Evolutionary conservation across 2,329 filamentous ascomycete genomes (phyloP), one percentile per base, ranked within the genome.

Genomic region (Purpureocillium lavendulum): DNA sequence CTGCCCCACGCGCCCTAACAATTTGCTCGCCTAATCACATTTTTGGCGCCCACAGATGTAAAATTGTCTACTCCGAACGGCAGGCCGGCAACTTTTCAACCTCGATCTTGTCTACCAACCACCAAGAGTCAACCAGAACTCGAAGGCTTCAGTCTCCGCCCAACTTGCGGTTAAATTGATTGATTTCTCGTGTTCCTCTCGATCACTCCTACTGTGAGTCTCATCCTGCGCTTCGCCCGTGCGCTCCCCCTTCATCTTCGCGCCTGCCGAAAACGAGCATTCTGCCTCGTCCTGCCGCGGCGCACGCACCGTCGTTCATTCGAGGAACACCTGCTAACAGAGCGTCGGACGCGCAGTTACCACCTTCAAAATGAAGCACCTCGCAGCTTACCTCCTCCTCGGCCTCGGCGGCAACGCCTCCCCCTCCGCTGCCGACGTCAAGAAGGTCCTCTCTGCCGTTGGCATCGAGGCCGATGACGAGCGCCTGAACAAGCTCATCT

Each of bases 61-160:
- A 58, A 59, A 57, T 53, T 52, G 43, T 30, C 32, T 43, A 43
- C 43, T 38, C 46, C 46, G n/a, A n/a, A n/a, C n/a, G n/a, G 21
- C 21, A 26, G 49, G 40, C 43, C 37, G 45, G 45, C 34, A 50
- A 55, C 53, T 54, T 59, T 56, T 51, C 45, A 49, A 50, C 51
- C 50, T 54, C 47, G 48, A 26, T 50, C 52, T 49, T 35, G 26
- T 36, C 29, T 21, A 39, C 31, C 21, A 12, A 41, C 31, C 52
- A 53, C 56, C 54, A 58, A 52, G 57, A 61, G 44, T 45, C 56
- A 59, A 60, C 77, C 49, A 47, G 85, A 83, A 94, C 87, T 87
- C 77, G 87, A 92, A 87, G 88, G 83, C 78, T 60, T 94, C 90
- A 96, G 90, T 97, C 90, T 95, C 90, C 90, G 89, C 84, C 77